Evolutionary conservation across 75 land plant genomes (phyloP), one percentile per base, ranked within the genome.

Genomic region (Sequoiadendron giganteum): DNA sequence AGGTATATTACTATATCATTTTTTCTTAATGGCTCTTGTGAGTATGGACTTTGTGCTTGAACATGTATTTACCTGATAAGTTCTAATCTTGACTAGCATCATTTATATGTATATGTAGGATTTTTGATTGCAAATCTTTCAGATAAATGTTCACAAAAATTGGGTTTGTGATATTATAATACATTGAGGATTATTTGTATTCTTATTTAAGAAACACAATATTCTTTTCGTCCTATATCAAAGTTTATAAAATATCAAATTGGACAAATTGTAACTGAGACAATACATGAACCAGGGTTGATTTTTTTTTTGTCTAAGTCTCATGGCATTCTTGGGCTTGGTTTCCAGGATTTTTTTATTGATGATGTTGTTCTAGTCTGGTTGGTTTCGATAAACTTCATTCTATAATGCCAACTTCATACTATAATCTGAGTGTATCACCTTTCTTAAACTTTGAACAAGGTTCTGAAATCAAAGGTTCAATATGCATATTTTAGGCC

Each of bases 91-190:
- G 56, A 45, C 40, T 34, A 2, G 43, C 82, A 39, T 18, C 43
- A 79, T 84, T 49, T 86, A 73, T 93, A 95, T 95, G 96, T 94
- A 85, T 93, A 93, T 90, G 96, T 93, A 47, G 96, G 96, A 49
- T 95, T 95, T 89, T 89, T 95, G 32, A 89, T 95, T 40, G 96
- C 95, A 45, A 95, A 95, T 88, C 88, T 95, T 32, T 90, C 95
- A 34, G 93, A 92, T 72, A 88, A 88, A 18, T 90, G 90, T 56
- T 89, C 90, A 48, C 87, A 73, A 39, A 88, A 86, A 43, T 8
- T 84, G 55, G 85, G 85, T 30, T 84, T 49, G 3, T 84, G 85
- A 84, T 34, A 39, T 79, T 18, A 15, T 21, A 39, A 40, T 79
- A 25, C 42, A 79, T 40, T 78, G 45, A 78, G 36, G 81, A 38